phyloP scores from a whole-genome alignment of 1,284 basidiomycete genomes.

The Cryptococcus sp. region DNA sequence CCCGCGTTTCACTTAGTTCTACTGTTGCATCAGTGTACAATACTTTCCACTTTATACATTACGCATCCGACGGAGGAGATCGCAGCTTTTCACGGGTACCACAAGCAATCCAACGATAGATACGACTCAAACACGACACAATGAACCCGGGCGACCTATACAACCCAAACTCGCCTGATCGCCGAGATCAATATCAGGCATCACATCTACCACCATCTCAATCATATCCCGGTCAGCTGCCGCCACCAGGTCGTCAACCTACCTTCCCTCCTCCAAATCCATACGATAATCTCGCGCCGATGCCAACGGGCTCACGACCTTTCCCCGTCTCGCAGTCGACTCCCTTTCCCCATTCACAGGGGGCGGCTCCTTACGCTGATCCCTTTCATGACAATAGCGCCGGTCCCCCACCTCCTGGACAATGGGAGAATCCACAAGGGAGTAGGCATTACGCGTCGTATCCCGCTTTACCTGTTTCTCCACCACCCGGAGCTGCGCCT shows the following conservation, averaged over 20 bases:
- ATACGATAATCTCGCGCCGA: slow-evolving; percentile 1
- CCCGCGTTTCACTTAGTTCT: too few species aligned
- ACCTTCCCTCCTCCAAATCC: slow-evolving; percentile 15
- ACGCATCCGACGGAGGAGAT: too few species aligned
- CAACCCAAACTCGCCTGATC: slow-evolving; percentile 4
- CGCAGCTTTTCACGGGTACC: too few species aligned
- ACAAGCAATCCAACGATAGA: too few species aligned
- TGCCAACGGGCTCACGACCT: slow-evolving; percentile 7
- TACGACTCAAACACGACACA: too few species aligned
- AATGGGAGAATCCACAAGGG: slow-evolving; percentile 16
- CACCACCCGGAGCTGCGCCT: slow-evolving; percentile 1
- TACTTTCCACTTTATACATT: too few species aligned
- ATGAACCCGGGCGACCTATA: slow-evolving; percentile 35
- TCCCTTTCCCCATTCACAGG: slow-evolving; percentile 1
- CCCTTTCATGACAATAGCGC: slow-evolving; percentile 10
- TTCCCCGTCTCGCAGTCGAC: slow-evolving; percentile 6
- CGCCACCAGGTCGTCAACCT: slow-evolving; percentile 9
- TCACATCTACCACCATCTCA: slow-evolving; percentile 1
- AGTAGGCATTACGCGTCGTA: slow-evolving; percentile 24
- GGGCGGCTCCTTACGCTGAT: slow-evolving; percentile 7
- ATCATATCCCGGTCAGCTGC: slow-evolving; percentile 2
- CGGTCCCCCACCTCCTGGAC: slow-evolving; percentile 1
- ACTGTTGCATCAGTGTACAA: too few species aligned
- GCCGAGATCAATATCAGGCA: slow-evolving; percentile 3
- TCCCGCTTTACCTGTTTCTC: slow-evolving; percentile 11